Evolutionary conservation across 2,329 filamentous ascomycete species (phyloP).

Genomic region (Fonsecaea multimorphosa): DNA sequence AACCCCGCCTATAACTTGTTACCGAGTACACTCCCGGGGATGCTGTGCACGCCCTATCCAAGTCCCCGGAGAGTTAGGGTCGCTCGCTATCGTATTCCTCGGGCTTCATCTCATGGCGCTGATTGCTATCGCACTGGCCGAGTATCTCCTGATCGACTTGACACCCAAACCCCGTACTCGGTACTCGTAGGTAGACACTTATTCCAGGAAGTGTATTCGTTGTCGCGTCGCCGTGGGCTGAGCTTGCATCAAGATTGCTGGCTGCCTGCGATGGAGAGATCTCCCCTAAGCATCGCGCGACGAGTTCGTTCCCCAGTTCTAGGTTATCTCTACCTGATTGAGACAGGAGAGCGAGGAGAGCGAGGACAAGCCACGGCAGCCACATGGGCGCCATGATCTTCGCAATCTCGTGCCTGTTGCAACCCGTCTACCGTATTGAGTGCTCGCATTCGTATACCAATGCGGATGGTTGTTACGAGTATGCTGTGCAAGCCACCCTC

Average conservation of each 20-base stretch:
- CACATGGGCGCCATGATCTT: background rate
- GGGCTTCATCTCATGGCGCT: background rate
- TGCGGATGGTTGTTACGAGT: background rate
- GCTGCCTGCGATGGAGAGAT: conserved; percentile 13
- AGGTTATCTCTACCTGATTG: conserved; percentile 1
- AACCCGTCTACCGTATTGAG: background rate
- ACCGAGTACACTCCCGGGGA: background rate
- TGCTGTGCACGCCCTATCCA: background rate
- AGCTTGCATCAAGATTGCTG: conserved; percentile 17
- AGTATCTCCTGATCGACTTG: background rate
- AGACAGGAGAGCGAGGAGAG: background rate
- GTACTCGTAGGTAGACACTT: background rate
- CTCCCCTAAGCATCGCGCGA: background rate
- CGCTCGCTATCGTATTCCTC: background rate
- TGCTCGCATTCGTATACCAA: conserved; percentile 21
- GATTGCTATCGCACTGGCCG: background rate
- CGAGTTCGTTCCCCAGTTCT: background rate
- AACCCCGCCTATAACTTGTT: conserved; percentile 15
- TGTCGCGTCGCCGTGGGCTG: conserved; percentile 3
- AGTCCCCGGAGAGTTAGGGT: background rate
- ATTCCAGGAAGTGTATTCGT: background rate
- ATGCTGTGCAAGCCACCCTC: background rate
- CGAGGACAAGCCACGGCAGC: background rate
- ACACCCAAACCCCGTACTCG: background rate
- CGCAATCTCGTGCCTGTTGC: background rate